phyloP scores from a whole-genome alignment of 768 basidiomycete genomes.

The Gloeopeniophorella convolvens region DNA sequence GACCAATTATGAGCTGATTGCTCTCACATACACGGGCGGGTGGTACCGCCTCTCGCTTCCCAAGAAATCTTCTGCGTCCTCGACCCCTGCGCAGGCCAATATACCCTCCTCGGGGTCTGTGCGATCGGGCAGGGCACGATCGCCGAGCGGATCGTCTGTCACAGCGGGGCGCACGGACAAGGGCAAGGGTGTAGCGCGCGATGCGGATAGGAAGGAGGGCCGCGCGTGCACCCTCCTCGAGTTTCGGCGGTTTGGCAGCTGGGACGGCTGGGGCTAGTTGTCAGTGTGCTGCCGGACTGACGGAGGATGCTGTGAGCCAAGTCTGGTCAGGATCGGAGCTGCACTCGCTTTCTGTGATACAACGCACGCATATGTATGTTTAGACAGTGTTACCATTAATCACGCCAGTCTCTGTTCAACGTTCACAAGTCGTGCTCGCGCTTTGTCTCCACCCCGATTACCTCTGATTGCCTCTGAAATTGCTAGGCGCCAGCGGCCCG shows the following conservation, averaged over 20 bases:
- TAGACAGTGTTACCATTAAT: constrained; percentile 3
- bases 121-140: constrained; percentile 40
- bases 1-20: constrained; percentile 69
- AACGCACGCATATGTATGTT: constrained; percentile 14
- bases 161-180: constrained; percentile 45
- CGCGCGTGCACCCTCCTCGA: constrained; percentile 67
- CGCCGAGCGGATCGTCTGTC: constrained; percentile 50
- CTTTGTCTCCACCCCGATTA: no score
- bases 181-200: constrained; percentile 55
- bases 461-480: no score
- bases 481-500: no score
- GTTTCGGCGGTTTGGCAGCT: constrained; percentile 75
- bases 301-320: constrained; percentile 26
- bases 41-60: constrained; percentile 84
- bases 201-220: constrained; percentile 52
- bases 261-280: constrained; percentile 80
- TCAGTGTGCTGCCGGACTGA: no score
- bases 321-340: constrained; percentile 5
- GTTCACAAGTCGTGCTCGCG: no score
- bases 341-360: neutral
- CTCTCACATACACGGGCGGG: constrained; percentile 82
- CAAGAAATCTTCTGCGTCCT: constrained; percentile 24
- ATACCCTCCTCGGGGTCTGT: constrained; percentile 33
- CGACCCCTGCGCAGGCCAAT: constrained; percentile 21
- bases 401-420: no score